Evolutionary conservation across 2,329 filamentous ascomycete species (phyloP).

Genomic region (Biscogniauxia mediterranea): DNA sequence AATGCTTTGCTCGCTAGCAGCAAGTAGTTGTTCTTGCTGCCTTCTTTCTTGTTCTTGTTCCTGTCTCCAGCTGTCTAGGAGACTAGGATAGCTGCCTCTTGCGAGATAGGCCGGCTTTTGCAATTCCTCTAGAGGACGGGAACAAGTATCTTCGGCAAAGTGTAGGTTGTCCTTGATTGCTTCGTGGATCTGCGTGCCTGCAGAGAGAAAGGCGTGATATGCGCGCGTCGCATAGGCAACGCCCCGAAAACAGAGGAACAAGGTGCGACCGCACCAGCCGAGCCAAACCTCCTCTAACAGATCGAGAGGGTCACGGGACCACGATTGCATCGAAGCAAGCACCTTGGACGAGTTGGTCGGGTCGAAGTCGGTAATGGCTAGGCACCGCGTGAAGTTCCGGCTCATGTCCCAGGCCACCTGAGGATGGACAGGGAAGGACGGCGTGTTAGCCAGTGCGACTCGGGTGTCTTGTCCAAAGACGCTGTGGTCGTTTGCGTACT

Average conservation of each 20-base stretch:
- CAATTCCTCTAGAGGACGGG: constrained; percentile 1
- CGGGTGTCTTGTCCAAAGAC: not conserved
- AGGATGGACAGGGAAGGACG: not conserved
- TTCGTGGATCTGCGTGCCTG: not conserved
- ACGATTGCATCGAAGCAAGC: not conserved
- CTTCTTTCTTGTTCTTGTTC: no score
- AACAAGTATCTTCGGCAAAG: constrained; percentile 11
- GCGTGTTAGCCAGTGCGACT: not conserved
- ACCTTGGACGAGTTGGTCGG: not conserved
- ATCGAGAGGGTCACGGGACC: not conserved
- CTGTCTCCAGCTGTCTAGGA: constrained; percentile 1
- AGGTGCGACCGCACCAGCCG: not conserved
- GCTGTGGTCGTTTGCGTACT: not conserved
- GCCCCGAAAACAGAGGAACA: not conserved
- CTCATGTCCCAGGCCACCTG: not conserved
- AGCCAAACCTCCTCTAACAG: not conserved
- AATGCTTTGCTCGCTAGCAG: not conserved
- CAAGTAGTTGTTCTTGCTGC: no score
- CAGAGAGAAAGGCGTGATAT: not conserved
- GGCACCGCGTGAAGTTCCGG: not conserved
- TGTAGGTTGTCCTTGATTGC: not conserved
- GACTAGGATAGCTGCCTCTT: constrained; percentile 3
- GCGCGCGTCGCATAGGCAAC: not conserved
- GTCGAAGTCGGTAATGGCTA: not conserved
- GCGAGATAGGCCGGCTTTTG: not conserved